Conservation (phyloP, 2,329 filamentous ascomycete species). For the Dactylonectria estremocensis region DNA sequence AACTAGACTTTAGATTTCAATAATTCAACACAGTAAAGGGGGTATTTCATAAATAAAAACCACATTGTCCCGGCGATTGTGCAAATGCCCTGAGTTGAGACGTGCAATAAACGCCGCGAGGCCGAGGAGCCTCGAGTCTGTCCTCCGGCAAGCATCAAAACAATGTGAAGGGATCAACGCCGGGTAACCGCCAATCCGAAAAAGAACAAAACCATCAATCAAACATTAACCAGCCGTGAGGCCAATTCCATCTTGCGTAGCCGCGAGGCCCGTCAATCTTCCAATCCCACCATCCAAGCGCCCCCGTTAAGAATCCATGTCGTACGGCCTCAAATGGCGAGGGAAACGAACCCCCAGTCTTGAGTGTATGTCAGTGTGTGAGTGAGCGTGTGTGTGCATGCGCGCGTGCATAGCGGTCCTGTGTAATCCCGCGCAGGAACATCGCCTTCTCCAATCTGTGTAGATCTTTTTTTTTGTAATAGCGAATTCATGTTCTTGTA, state of each 20-base stretch:
- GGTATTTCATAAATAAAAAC: constrained; percentile 43
- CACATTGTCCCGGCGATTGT: constrained; percentile 33
- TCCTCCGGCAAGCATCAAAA: constrained; percentile 14
- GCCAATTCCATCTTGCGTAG: constrained; percentile 50
- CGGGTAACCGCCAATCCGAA: constrained; percentile 38
- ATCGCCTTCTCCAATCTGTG: constrained; percentile 31
- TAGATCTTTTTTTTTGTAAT: constrained; percentile 26
- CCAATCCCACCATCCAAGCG: constrained; percentile 43
- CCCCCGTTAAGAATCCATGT: constrained; percentile 36
- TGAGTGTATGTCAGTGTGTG: constrained; percentile 24
- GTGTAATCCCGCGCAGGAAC: constrained; percentile 49
- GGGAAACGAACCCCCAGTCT: constrained; percentile 28
- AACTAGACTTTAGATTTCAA: constrained; percentile 37
- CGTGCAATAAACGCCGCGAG: constrained; percentile 15
- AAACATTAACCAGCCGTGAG: constrained; percentile 46
- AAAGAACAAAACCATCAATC: constrained; percentile 36
- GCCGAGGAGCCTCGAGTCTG: constrained; percentile 23
- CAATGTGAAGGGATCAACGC: constrained; percentile 40
- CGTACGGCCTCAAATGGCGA: constrained; percentile 31
- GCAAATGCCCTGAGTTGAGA: constrained; percentile 7
- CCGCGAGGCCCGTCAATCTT: constrained; percentile 51
- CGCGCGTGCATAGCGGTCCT: constrained; percentile 44
- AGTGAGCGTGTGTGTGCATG: constrained; percentile 25
- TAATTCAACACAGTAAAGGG: constrained; percentile 36
- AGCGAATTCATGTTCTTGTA: constrained; percentile 31